Base-by-base conservation (phyloP, 2,329 filamentous ascomycete species). In the Fusarium algeriense region DNA sequence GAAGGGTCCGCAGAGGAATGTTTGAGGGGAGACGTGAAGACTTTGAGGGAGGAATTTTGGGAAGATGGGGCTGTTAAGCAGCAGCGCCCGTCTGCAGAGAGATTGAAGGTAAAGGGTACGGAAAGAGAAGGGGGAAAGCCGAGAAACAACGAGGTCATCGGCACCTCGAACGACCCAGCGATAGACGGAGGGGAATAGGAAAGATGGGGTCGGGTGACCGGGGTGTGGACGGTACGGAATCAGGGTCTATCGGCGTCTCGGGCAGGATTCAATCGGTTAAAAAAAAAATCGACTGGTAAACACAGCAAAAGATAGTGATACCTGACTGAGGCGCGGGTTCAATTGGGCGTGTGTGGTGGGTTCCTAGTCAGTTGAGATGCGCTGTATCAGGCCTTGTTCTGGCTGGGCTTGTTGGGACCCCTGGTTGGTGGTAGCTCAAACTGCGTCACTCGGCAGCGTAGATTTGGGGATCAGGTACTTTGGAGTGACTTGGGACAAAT, bases 21-120 rank as follows among this genome's bases (percentile, higher is more conserved):
- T 93, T 93, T 83, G 93, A 93, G 81, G 89, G 88, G 74, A 93
- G 90, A 84, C 91, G 90, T 82, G 87, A 87, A 77, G 86, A 86
- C 75, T 83, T 87, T 88, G 88, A 85, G 80, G 90, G 87, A 90
- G 93, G 89, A 97, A 98, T 98, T 84, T 90, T 98, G 94, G 88
- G 86, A 86, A 85, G 83, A 81, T 82, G 87, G 87, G 91, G 92
- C 93, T 95, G 92, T 88, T 83, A 82, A 83, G 87, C 88, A 90
- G 90, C 91, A 93, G 91, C 91, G 87, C 91, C 88, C 84, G 82
- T 86, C 87, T 84, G 86, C 86, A 83, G 77, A 78, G 73, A 72
- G 77, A 75, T 74, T 77, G 75, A 73, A 75, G 75, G 75, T 79
- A 77, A 77, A 78, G 76, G 79, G 78, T 76, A 74, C 77, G 73